Evolutionary conservation across 1,284 basidiomycete species (phyloP).

Genomic region (Melanopsichium pennsylvanicum): DNA sequence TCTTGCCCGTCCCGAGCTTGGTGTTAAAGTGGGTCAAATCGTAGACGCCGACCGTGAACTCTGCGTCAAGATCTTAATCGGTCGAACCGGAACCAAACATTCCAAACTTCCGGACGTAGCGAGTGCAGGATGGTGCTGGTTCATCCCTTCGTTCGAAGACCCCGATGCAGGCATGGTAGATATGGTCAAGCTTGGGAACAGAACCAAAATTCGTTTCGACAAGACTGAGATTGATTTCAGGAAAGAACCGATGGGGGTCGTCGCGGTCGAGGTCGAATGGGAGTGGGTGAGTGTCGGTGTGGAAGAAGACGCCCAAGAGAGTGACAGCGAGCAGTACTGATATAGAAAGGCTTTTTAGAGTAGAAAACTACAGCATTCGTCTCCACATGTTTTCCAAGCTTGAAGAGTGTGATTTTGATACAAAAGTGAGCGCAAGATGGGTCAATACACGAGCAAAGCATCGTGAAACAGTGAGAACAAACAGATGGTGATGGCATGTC

Average conservation of each 20-base stretch:
- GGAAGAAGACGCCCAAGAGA: constrained; percentile 7
- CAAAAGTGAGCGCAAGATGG: no score
- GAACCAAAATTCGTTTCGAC: constrained; percentile 37
- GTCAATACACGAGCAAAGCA: no score
- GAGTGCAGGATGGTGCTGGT: constrained; percentile 63
- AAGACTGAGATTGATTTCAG: constrained; percentile 64
- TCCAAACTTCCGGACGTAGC: constrained; percentile 61
- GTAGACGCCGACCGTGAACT: constrained; percentile 63
- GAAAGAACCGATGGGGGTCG: constrained; percentile 60
- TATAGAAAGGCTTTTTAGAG: no score
- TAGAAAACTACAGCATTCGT: no score
- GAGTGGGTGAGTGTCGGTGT: constrained; percentile 54
- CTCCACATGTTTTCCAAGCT: no score
- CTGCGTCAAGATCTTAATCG: constrained; percentile 61
- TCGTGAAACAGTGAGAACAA: no score
- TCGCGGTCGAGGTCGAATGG: constrained; percentile 60
- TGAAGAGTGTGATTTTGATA: no score
- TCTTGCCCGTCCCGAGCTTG: no score
- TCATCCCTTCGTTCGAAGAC: constrained; percentile 64
- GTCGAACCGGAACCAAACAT: constrained; percentile 61
- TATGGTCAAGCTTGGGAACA: constrained; percentile 9
- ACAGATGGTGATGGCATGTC: no score
- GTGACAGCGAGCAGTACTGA: no score
- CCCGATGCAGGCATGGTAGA: constrained; percentile 16
- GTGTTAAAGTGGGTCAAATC: constrained; percentile 39